Evolutionary conservation across 805 yeast species (phyloP).

Genomic region (Saccharomycopsis sp.): DNA sequence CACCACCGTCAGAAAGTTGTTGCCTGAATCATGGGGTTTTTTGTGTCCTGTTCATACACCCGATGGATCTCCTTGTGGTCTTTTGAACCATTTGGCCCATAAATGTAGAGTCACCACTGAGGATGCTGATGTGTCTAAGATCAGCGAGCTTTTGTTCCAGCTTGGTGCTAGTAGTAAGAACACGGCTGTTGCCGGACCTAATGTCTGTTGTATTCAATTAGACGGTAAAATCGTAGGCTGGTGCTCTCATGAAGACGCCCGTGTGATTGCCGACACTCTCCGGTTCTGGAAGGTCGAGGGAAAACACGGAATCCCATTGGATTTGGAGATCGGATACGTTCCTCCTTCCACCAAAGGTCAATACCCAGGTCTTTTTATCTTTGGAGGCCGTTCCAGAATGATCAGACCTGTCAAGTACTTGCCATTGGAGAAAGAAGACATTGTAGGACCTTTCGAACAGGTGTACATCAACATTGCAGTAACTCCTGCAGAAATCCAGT

Average conservation of each 20-base stretch:
- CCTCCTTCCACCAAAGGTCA: conserved; percentile 96
- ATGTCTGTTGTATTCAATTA: conserved; percentile 81
- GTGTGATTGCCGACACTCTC: conserved; percentile 78
- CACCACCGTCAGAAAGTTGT: conserved; percentile 89
- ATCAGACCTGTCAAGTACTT: conserved; percentile 90
- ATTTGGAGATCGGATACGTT: conserved; percentile 88
- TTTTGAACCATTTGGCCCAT: conserved; percentile 93
- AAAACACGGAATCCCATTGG: conserved; percentile 67
- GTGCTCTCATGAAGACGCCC: conserved; percentile 87
- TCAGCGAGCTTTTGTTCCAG: conserved; percentile 58
- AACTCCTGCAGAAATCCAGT: conserved; percentile 82
- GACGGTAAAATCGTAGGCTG: conserved; percentile 93
- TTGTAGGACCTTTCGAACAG: conserved; percentile 96
- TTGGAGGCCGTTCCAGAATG: conserved; percentile 93
- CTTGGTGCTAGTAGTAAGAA: conserved; percentile 81
- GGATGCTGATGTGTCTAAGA: conserved; percentile 63
- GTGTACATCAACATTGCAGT: conserved; percentile 96
- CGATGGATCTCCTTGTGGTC: conserved; percentile 99
- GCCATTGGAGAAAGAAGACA: conserved; percentile 76
- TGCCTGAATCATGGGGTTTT: conserved; percentile 99
- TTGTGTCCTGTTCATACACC: conserved; percentile 99
- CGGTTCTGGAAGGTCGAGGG: conserved; percentile 92
- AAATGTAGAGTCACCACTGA: conserved; percentile 82
- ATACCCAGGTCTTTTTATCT: conserved; percentile 89
- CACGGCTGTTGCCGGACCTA: conserved; percentile 81